Percentiles rank a stretch among this genome's conserved stretches.
Evolutionary conservation across 2,329 filamentous ascomycete species (phyloP).

Genomic region (Botrytis elliptica): DNA sequence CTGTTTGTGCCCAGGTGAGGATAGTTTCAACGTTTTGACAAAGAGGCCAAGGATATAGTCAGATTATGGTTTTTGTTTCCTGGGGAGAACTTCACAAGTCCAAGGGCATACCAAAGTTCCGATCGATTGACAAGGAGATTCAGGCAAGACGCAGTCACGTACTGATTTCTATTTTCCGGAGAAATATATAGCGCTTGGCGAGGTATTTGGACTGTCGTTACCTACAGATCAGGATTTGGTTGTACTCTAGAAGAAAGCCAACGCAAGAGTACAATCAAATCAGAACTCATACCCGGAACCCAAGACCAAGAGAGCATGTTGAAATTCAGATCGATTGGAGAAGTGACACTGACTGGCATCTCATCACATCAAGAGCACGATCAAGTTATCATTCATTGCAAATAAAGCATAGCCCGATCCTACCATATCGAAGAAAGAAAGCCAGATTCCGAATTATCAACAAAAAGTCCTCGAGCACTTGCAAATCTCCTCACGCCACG

Average conservation of each 20-base stretch:
- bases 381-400: background rate
- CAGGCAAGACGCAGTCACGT: background rate
- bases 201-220: no score
- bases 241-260: no score
- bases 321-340: background rate
- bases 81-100: background rate
- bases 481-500: background rate
- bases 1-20: background rate
- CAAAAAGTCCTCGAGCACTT: background rate
- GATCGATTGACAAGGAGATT: background rate
- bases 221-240: no score
- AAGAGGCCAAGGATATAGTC: background rate
- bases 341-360: background rate
- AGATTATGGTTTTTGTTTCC: background rate
- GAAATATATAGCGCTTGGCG: no score
- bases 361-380: background rate
- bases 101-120: background rate
- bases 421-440: background rate
- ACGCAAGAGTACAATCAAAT: background rate
- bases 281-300: background rate
- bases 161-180: no score
- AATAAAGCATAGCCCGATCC: background rate
- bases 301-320: background rate
- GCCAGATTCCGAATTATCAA: fast-evolving
- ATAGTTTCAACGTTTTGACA: background rate